phyloP scores from a whole-genome alignment of 192 early-diverging fungal species.

The Radiomyces spectabilis region DNA sequence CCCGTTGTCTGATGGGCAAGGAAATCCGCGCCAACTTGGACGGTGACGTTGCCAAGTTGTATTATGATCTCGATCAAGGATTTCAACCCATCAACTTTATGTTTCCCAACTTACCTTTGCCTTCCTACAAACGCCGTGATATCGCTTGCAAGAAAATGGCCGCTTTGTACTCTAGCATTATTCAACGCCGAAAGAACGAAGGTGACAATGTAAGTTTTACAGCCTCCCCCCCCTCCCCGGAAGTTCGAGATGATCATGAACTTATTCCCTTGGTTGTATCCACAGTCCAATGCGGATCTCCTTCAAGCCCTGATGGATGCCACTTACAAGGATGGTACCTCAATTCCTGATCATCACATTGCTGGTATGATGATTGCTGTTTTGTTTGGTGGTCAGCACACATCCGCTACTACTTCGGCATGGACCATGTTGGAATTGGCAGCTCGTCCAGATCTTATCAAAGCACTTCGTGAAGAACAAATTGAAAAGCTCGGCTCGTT shows the following conservation, averaged over 20 bases:
- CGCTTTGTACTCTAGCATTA: conserved; percentile 69
- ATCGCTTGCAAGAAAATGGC: conserved; percentile 78
- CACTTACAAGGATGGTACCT: conserved; percentile 83
- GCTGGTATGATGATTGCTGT: conserved; percentile 97
- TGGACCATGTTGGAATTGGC: conserved; percentile 91
- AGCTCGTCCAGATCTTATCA: conserved; percentile 58
- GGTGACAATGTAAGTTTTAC: conserved; percentile 20
- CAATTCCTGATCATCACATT: conserved; percentile 75
- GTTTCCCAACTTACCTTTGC: conserved; percentile 87
- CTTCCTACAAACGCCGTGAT: conserved; percentile 80
- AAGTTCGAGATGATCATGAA: no score
- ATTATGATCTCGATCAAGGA: conserved; percentile 90
- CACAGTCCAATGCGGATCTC: conserved; percentile 49
- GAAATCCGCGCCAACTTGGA: conserved; percentile 85
- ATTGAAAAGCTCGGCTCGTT: conserved; percentile 46
- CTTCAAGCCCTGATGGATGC: conserved; percentile 78
- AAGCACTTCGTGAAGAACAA: conserved; percentile 71
- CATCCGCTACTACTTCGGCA: conserved; percentile 81
- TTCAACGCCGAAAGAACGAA: conserved; percentile 64
- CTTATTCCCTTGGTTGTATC: no score
- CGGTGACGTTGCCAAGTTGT: conserved; percentile 65
- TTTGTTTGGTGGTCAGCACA: conserved; percentile 98
- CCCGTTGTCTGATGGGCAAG: conserved; percentile 88
- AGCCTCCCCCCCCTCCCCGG: no score
- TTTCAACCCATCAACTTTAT: conserved; percentile 94